Conservation (phyloP, 2,329 filamentous ascomycete species). For the Fusarium fracticaudum region DNA sequence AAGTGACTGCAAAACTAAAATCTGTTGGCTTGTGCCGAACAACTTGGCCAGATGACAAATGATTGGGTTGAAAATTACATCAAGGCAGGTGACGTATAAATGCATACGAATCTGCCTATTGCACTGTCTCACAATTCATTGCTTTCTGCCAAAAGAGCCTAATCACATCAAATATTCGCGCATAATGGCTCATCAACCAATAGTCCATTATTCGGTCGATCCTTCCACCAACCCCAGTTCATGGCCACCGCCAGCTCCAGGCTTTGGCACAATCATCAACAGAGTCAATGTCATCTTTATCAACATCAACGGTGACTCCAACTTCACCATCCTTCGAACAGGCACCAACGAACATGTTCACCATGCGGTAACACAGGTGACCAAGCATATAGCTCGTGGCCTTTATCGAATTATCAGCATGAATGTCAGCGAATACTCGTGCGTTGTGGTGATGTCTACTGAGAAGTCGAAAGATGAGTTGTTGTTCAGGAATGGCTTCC, state of each 20-base stretch:
- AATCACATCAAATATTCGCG: rapidly evolving
- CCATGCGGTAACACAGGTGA: not conserved
- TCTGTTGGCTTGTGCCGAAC: no score
- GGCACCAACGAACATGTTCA: constrained; percentile 1
- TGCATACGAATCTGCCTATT: no score
- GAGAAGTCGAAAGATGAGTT: not conserved
- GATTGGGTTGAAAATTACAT: no score
- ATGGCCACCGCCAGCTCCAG: not conserved
- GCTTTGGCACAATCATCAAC: not conserved
- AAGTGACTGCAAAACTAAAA: no score
- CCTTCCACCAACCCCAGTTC: not conserved
- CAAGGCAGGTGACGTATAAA: no score
- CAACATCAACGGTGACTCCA: not conserved
- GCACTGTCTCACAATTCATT: no score
- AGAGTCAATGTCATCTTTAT: not conserved
- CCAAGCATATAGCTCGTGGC: not conserved
- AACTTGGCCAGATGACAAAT: no score
- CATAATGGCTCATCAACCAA: not conserved
- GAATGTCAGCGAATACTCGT: not conserved
- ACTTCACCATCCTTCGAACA: not conserved
- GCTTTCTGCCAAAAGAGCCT: no score
- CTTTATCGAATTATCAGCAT: not conserved
- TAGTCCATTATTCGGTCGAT: not conserved
- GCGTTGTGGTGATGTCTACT: not conserved
- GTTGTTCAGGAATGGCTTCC: not conserved